Evolutionary conservation across 2,329 filamentous ascomycete genomes (phyloP).

Genomic region (Paecilomyces formosus): DNA sequence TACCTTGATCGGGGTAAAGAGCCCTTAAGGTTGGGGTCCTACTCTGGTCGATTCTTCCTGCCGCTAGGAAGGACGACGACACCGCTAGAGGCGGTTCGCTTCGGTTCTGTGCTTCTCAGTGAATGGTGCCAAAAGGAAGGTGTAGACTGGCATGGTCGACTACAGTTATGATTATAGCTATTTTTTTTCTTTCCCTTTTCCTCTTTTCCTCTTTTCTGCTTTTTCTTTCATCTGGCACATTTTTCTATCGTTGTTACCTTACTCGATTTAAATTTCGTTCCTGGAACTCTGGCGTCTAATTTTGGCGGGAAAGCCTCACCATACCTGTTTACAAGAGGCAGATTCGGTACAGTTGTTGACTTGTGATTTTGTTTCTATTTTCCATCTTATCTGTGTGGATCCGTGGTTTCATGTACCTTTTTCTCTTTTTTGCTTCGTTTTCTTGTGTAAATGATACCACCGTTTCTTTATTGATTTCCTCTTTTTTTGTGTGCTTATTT

Average conservation of each 20-base stretch:
- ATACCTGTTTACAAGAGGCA: neutral
- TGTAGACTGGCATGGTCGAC: constrained; percentile 35
- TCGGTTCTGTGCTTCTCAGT: constrained; percentile 36
- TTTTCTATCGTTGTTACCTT: neutral
- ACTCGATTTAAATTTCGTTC: neutral
- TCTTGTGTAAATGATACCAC: constrained; percentile 24
- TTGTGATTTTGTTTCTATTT: constrained; percentile 1
- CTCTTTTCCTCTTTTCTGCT: too few species aligned
- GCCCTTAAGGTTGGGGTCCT: constrained; percentile 24
- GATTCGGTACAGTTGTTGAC: neutral
- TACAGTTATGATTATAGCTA: constrained; percentile 25
- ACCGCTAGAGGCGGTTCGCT: constrained; percentile 38
- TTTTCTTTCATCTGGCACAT: neutral
- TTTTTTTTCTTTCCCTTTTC: neutral
- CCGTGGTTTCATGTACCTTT: constrained; percentile 5
- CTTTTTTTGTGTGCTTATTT: too few species aligned
- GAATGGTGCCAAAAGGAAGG: constrained; percentile 42
- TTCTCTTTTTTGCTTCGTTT: neutral
- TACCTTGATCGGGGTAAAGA: constrained; percentile 28
- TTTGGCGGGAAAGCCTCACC: neutral
- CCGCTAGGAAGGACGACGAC: constrained; percentile 36
- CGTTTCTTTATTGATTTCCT: constrained; percentile 6
- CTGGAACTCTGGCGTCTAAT: neutral
- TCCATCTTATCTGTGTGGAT: neutral
- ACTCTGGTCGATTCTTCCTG: constrained; percentile 32